Conservation (phyloP, 2,329 filamentous ascomycete species). For the Penicillium sp. region DNA sequence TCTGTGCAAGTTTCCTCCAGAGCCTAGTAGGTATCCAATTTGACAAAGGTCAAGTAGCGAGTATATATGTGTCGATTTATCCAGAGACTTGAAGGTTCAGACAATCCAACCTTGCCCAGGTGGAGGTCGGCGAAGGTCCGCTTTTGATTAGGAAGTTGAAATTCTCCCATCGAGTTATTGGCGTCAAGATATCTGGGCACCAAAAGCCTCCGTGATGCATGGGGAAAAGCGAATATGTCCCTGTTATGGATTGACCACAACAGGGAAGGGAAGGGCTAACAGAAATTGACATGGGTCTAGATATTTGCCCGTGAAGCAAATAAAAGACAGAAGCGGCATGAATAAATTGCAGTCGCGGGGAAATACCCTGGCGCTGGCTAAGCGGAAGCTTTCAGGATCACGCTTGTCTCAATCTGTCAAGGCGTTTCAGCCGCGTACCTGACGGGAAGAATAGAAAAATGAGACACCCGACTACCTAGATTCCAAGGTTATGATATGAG, state of each 20-base stretch:
- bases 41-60: no score
- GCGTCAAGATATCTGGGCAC: not conserved
- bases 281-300: not conserved
- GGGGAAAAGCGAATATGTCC: constrained; percentile 12
- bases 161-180: not conserved
- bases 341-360: not conserved
- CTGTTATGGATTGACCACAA: not conserved
- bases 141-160: constrained; percentile 9
- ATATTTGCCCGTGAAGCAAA: not conserved
- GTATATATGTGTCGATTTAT: no score
- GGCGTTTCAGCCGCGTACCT: constrained; percentile 6
- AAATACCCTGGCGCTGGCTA: not conserved
- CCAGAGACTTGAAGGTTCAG: no score
- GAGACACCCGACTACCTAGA: no score
- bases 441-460: no score
- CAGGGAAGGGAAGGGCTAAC: not conserved
- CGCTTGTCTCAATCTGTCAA: constrained; percentile 9
- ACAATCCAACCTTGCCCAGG: no score
- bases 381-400: not conserved
- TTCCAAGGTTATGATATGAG: no score
- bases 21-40: no score
- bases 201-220: constrained; percentile 18
- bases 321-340: not conserved
- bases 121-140: not conserved
- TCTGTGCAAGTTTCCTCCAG: no score